Percentiles rank a stretch among this genome's conserved stretches.
phyloP scores from a whole-genome alignment of 176 grass and related monocot genomes.

The Aegilops speltoides region DNA sequence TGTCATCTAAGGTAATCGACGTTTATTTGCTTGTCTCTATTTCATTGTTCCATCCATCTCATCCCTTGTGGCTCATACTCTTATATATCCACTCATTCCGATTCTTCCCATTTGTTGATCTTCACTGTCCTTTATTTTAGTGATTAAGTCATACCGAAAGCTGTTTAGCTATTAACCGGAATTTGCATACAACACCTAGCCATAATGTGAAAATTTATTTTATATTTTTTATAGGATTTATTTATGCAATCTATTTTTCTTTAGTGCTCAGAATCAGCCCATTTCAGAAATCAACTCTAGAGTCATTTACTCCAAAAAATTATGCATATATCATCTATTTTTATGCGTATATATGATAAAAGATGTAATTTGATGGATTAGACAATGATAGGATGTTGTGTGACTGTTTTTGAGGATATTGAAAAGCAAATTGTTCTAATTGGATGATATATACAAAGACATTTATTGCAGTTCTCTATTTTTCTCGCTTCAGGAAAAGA shows the following conservation, averaged over 20 bases:
- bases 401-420: slow-evolving; percentile 7
- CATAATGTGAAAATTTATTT: background rate
- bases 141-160: background rate
- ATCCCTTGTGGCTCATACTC: background rate
- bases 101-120: background rate
- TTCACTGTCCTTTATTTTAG: background rate
- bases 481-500: slow-evolving; percentile 65
- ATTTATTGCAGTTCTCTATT: slow-evolving; percentile 7
- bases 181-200: background rate
- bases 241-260: background rate
- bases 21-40: slow-evolving; percentile 29
- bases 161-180: background rate
- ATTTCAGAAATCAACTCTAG: background rate
- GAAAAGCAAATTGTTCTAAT: background rate
- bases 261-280: background rate
- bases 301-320: background rate
- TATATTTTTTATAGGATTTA: slow-evolving; percentile 7
- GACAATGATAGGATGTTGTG: background rate
- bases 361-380: slow-evolving; percentile 16
- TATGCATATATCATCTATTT: background rate
- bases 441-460: background rate
- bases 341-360: slow-evolving; percentile 12
- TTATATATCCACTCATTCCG: background rate
- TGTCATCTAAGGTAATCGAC: slow-evolving; percentile 70
- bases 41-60: background rate